phyloP scores from a whole-genome alignment of 495 filamentous ascomycete genomes.

The Diplogelasinospora grovesii region DNA sequence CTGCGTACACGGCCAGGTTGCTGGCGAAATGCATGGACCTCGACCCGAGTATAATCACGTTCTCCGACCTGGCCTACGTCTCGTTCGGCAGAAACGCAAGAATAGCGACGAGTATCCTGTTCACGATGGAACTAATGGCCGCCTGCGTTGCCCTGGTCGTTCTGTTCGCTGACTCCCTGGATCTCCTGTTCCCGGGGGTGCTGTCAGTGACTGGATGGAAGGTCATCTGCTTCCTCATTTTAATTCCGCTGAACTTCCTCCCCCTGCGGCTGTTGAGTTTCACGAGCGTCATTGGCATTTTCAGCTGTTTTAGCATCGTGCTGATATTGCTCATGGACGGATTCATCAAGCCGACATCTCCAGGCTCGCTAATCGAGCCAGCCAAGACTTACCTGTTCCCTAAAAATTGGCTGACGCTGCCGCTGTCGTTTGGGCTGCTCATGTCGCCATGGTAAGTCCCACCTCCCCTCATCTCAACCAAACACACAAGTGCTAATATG shows the following conservation, averaged over 20 bases:
- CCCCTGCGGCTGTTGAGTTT: constrained; percentile 81
- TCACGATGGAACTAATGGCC: constrained; percentile 80
- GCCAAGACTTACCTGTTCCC: constrained; percentile 74
- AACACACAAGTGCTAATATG: constrained; percentile 1
- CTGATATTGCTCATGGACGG: constrained; percentile 78
- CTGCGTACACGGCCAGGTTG: constrained; percentile 79
- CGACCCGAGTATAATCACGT: constrained; percentile 67
- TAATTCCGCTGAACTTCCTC: constrained; percentile 79
- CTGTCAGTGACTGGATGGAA: constrained; percentile 75
- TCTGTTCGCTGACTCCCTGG: constrained; percentile 85
- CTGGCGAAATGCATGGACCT: constrained; percentile 86
- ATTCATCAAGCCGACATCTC: constrained; percentile 67
- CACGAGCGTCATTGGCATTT: constrained; percentile 83
- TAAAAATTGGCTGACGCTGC: constrained; percentile 77
- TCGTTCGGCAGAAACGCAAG: constrained; percentile 83
- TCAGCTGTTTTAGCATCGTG: constrained; percentile 80
- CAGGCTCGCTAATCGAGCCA: constrained; percentile 82
- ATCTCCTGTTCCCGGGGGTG: constrained; percentile 64
- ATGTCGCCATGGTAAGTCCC: constrained; percentile 75
- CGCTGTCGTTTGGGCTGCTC: constrained; percentile 88
- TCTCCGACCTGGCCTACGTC: constrained; percentile 88
- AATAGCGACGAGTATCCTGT: constrained; percentile 73
- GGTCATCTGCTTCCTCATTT: constrained; percentile 69
- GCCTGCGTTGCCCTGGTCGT: constrained; percentile 88
- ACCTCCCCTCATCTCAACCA: background rate